Base-by-base conservation (phyloP, 345 rosid species). In the Populus pruinosa region DNA sequence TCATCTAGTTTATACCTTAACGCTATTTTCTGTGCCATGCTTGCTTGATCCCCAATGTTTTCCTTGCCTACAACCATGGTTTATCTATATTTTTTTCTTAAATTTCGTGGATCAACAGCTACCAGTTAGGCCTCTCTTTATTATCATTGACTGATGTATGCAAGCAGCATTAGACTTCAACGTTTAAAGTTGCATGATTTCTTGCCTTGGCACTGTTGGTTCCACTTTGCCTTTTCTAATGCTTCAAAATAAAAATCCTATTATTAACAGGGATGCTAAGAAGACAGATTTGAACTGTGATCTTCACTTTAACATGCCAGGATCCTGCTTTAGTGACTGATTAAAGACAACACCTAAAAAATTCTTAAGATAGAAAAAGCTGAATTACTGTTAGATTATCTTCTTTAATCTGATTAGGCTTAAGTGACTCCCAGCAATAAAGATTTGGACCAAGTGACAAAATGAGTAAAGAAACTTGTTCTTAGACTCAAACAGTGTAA, bases 161-260 rank as follows among this genome's bases (percentile, higher is more conserved):
- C 17, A 71, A 50, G 14, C 5, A 65, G 77, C 49, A 66, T 2
- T 13, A n/a, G 10, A 14, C 50, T 53, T 71, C 36, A 53, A 5
- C 27, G 11, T 53, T 4, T 8, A 50, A 50, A 35, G 80, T 80
- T 73, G 33, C 67, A 44, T 63, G 61, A 59, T 80, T 49, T 77
- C 10, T 69, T 82, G 85, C 75, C 83, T 76, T 66, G 5, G 69
- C 12, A 29, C 14, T 38, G 73, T 59, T 84, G 79, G 27, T 61
- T 65, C 77, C 74, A 74, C 81, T 53, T 68, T 13, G 33, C 70
- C 18, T 79, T 76, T 70, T 70, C 39, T 55, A 82, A 67, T 80
- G 83, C 82, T 69, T 79, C 72, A 74, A 78, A 78, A 10, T 33
- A 41, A 70, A 59, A 70, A 71, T 78, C 83, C 73, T 76, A 79